These are phyloP conservation scores for Calonectria multiphialidica DNA, from an alignment of 2,329 filamentous ascomycete genomes.

Conservation along the genomic window DNA sequence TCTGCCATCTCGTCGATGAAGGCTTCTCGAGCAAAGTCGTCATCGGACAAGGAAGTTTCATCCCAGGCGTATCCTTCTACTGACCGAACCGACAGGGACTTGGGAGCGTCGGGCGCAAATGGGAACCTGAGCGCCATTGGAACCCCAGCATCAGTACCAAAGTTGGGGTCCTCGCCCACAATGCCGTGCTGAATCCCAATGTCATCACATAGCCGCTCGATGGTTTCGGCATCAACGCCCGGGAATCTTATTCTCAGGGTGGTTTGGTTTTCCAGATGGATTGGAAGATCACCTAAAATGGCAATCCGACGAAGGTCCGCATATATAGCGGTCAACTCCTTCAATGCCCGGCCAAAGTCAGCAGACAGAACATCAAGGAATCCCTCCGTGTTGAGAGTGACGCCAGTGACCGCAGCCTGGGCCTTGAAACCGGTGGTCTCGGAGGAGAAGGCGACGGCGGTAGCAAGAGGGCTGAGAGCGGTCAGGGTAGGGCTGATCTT, in stretches of 20 bases:
- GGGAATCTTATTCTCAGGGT: constrained; percentile 88
- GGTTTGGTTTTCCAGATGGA: constrained; percentile 76
- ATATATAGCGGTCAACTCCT: constrained; percentile 83
- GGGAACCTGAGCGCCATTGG: constrained; percentile 86
- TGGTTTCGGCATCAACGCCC: constrained; percentile 85
- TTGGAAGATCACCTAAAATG: constrained; percentile 83
- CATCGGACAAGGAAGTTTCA: constrained; percentile 50
- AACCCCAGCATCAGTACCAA: constrained; percentile 75
- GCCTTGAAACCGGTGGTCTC: constrained; percentile 58
- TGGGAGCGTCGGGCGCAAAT: constrained; percentile 74
- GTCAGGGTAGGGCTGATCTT: constrained; percentile 90
- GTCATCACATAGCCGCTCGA: constrained; percentile 88
- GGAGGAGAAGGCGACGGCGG: constrained; percentile 61
- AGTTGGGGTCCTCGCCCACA: constrained; percentile 81
- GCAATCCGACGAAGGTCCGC: constrained; percentile 86
- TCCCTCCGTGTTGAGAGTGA: constrained; percentile 83
- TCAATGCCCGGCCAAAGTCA: constrained; percentile 89
- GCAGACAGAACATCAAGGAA: constrained; percentile 87
- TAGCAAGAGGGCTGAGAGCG: constrained; percentile 80
- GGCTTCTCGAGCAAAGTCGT: constrained; percentile 52
- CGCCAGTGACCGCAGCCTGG: constrained; percentile 55
- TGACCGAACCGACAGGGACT: constrained; percentile 59
- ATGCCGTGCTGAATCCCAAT: constrained; percentile 85
- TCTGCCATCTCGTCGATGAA: constrained; percentile 58
- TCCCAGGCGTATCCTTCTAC: constrained; percentile 56